Evolutionary conservation across 2,329 filamentous ascomycete species (phyloP), one percentile per base, ranked within the genome.

Genomic region (Periglandula ipomoeae): DNA sequence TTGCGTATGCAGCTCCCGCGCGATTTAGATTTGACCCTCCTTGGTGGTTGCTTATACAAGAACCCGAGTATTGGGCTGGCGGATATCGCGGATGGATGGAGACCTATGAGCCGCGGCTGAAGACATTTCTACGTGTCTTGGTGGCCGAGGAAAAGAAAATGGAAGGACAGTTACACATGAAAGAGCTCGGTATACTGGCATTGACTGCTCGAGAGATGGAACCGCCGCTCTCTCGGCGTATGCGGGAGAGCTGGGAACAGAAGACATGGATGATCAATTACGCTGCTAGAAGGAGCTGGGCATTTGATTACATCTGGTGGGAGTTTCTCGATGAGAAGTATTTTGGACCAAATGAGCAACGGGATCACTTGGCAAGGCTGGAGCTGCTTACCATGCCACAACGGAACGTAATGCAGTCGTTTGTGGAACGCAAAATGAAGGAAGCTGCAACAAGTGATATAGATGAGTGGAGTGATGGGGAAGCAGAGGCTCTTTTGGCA

Each of bases 21-120:
- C 10, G 17, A 13, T 44, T 44, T 10, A 22, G 22, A 10, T 40
- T 46, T 27, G 44, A 46, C 47, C 34, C 65, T 13, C 68, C 68
- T 1, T 70, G 65, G 65, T 71, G 66, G 67, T 56, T 71, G 3
- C 53, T 68, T 0, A 50, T 70, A 2, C 50, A 61, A 13, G 32
- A 41, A 7, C 60, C 61, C 0, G 65, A 70, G 19, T 50, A 50
- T 20, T 70, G 66, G 64, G 9, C 48, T 5, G 50, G 44, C 1
- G 66, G 61, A 0, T 56, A 65, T 20, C 48, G 51, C 1, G 50
- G 53, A 2, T 71, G 65, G 62, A 57, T 50, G 19, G 47, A 56
- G 7, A 49, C 48, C 1, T 71, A 69, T 47, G 62, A 62, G 27
- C 43, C 27, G 2, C 61, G 60, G 0, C 50, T 71, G 1, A n/a